Percentiles rank a stretch among this genome's conserved stretches.
Evolutionary conservation across 495 filamentous ascomycete species (phyloP).

Genomic region (Aeminium ludgeri): DNA sequence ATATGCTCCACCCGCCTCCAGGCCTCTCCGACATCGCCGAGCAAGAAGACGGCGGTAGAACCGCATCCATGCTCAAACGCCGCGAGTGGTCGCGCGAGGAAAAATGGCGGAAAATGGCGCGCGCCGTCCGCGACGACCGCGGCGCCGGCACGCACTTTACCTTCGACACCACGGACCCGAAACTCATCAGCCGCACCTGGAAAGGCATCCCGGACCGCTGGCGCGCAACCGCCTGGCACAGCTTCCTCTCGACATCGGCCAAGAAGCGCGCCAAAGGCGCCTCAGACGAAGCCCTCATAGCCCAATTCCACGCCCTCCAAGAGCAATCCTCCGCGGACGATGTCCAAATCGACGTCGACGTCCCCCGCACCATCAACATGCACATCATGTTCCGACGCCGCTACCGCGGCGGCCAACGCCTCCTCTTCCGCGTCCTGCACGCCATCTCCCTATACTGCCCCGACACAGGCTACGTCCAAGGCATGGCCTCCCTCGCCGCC

Average conservation of each 20-base stretch:
- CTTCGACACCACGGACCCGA: constrained; percentile 70
- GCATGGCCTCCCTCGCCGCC: constrained; percentile 87
- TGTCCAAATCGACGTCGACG: constrained; percentile 93
- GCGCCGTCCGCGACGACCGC: constrained; percentile 31
- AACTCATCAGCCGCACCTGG: constrained; percentile 83
- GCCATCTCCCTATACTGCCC: constrained; percentile 82
- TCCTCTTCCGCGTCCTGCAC: constrained; percentile 87
- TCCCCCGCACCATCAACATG: constrained; percentile 83
- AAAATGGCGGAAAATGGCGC: constrained; percentile 97
- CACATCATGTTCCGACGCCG: constrained; percentile 95
- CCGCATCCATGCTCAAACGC: constrained; percentile 43
- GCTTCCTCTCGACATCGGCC: constrained; percentile 78
- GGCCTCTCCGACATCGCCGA: constrained; percentile 46
- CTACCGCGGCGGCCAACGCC: constrained; percentile 63
- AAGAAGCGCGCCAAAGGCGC: constrained; percentile 40
- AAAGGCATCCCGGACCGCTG: constrained; percentile 97
- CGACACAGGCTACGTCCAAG: constrained; percentile 88
- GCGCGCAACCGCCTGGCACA: constrained; percentile 85
- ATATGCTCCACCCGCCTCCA: constrained; percentile 71
- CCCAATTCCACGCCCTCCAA: constrained; percentile 45
- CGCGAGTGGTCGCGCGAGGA: constrained; percentile 76
- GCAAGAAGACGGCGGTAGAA: constrained; percentile 40
- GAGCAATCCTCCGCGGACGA: constrained; percentile 69
- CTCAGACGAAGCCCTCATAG: constrained; percentile 54
- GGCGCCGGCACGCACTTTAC: constrained; percentile 81